Percentiles rank a stretch among this genome's conserved stretches.
phyloP scores from a whole-genome alignment of 2,329 filamentous ascomycete genomes.

The Botryotinia globosa region DNA sequence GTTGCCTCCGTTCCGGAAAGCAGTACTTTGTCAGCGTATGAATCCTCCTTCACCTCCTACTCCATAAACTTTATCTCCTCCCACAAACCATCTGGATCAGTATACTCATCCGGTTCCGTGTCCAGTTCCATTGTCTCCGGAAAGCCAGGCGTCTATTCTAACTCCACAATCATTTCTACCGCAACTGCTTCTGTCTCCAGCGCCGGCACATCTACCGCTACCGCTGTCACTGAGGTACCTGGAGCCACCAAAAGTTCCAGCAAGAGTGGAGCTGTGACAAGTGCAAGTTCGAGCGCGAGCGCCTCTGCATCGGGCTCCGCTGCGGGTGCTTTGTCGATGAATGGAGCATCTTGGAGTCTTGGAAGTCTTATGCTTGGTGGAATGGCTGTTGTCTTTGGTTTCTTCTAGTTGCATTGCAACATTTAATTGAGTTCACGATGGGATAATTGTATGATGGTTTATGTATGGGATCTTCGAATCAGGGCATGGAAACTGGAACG shows the following conservation, averaged over 20 bases:
- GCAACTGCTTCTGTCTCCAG: neutral
- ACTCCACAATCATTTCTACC: conserved; percentile 6
- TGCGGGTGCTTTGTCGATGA: conserved; percentile 2
- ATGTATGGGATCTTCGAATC: neutral
- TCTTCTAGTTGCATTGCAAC: conserved; percentile 7
- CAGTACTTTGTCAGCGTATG: neutral
- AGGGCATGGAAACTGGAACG: neutral
- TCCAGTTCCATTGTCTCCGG: conserved; percentile 7
- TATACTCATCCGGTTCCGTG: neutral
- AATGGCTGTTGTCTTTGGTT: conserved; percentile 16
- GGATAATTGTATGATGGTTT: conserved; percentile 1
- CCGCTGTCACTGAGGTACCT: neutral
- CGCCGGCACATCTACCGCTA: conserved; percentile 10
- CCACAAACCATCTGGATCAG: conserved; percentile 1
- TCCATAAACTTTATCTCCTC: neutral
- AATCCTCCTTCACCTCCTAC: conserved; percentile 1
- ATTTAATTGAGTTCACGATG: neutral
- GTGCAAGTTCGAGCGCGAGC: neutral
- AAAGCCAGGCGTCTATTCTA: conserved; percentile 10
- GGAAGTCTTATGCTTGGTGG: conserved; percentile 17
- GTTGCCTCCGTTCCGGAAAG: neutral
- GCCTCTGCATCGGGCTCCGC: neutral
- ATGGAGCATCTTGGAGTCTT: neutral
- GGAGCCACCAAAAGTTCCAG: neutral
- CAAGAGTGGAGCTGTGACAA: neutral